These are phyloP conservation scores for Pseudoturritis turrita DNA, from an alignment of 345 rosid genomes.

Conservation along the genomic window DNA sequence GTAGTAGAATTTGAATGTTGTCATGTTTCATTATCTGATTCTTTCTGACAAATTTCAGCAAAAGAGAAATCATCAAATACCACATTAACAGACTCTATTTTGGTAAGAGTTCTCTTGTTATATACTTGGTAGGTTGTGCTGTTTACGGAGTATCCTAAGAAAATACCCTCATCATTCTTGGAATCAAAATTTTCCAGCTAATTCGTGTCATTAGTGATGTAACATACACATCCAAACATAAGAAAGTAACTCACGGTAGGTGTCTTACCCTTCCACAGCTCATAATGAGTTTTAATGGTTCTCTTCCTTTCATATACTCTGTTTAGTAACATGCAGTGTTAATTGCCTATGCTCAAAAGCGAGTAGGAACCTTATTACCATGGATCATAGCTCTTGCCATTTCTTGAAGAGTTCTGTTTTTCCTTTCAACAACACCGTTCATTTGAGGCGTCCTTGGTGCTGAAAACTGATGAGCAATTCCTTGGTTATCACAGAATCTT, in stretches of 20 bases:
- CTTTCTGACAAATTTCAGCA: too few species aligned
- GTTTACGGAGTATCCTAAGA: background rate
- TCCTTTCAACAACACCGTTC: background rate
- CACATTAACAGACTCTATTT: too few species aligned
- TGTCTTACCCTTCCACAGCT: background rate
- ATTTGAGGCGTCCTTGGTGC: background rate
- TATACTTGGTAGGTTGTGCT: too few species aligned
- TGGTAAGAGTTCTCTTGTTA: too few species aligned
- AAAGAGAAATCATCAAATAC: too few species aligned
- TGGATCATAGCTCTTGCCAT: background rate
- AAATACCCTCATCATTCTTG: background rate
- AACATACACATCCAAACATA: background rate
- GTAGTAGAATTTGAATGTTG: too few species aligned
- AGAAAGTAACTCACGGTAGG: background rate
- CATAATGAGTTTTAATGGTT: background rate
- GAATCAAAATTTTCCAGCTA: background rate
- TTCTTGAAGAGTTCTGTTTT: background rate
- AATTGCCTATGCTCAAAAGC: background rate
- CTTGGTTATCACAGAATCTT: too few species aligned
- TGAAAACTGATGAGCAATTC: background rate
- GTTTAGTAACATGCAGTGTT: background rate
- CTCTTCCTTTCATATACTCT: background rate
- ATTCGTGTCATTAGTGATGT: too few species aligned
- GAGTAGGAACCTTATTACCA: background rate
- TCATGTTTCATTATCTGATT: too few species aligned